phyloP scores from a whole-genome alignment of 441 rosid genomes.

The Populus trichocarpa region DNA sequence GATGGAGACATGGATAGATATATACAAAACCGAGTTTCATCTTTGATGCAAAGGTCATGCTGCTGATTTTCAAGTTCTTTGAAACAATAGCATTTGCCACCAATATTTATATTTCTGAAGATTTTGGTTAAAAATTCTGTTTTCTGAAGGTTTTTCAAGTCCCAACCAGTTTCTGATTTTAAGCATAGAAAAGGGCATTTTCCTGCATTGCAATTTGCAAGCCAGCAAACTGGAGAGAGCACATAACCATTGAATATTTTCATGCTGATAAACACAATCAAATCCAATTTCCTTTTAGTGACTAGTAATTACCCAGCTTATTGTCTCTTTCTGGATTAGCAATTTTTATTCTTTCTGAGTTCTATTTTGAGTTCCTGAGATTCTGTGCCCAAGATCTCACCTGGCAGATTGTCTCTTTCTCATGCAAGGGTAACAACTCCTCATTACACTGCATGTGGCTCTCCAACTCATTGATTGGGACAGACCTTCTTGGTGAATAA shows the following conservation, averaged over 20 bases:
- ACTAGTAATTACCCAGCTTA: neutral
- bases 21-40: too few relatives aligned
- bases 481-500: neutral
- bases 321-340: neutral
- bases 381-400: neutral
- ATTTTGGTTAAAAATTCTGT: too few relatives aligned
- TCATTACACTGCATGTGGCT: slow-evolving; percentile 14
- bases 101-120: too few relatives aligned
- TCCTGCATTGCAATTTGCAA: neutral
- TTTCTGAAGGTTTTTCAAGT: neutral
- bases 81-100: too few relatives aligned
- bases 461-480: slow-evolving; percentile 16
- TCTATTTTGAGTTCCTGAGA: neutral
- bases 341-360: neutral
- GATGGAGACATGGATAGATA: too few relatives aligned
- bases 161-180: neutral
- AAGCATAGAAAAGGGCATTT: neutral
- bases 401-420: neutral
- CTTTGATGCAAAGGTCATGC: too few relatives aligned
- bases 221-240: neutral
- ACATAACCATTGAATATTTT: neutral
- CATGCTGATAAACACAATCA: neutral
- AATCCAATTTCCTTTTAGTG: neutral
- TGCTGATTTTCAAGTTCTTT: too few relatives aligned
- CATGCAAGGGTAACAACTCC: neutral